Evolutionary conservation across 306 rosid genomes (phyloP).

Genomic region (Heteromeles arbutifolia): DNA sequence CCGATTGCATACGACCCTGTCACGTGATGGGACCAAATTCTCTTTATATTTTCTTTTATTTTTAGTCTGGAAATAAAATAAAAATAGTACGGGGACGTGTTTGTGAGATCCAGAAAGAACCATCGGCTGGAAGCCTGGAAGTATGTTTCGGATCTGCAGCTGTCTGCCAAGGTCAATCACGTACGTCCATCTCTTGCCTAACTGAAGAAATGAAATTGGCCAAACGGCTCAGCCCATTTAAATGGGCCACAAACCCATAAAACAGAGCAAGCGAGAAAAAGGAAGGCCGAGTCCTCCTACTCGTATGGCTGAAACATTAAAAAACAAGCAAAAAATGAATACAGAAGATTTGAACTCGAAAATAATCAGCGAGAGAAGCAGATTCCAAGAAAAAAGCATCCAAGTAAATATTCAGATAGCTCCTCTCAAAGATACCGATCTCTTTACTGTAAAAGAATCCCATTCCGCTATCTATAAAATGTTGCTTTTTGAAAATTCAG

Average conservation of each 20-base stretch:
- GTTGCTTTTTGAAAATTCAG: background rate
- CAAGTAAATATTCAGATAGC: slow-evolving; percentile 48
- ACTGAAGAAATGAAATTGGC: no score
- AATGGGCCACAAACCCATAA: background rate
- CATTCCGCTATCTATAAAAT: background rate
- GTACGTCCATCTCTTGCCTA: background rate
- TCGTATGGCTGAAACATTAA: slow-evolving; percentile 27
- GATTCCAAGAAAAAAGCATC: slow-evolving; percentile 23
- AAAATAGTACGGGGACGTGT: background rate
- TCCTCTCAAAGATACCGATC: slow-evolving; percentile 58
- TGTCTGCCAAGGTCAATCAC: background rate
- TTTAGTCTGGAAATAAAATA: background rate
- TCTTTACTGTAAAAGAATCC: slow-evolving; percentile 54
- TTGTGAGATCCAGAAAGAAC: background rate
- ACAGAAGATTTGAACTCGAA: no score
- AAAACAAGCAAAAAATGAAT: slow-evolving; percentile 51
- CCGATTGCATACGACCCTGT: slow-evolving; percentile 3
- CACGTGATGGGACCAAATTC: background rate
- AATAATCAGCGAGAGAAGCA: background rate
- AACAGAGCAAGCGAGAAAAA: background rate
- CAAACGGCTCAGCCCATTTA: background rate
- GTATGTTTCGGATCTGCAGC: background rate
- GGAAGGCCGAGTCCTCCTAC: no score
- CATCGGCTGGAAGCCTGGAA: background rate
- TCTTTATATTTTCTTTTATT: background rate